Evolutionary conservation across 2,329 filamentous ascomycete species (phyloP).

Genomic region (Cladorrhinum sp.): DNA sequence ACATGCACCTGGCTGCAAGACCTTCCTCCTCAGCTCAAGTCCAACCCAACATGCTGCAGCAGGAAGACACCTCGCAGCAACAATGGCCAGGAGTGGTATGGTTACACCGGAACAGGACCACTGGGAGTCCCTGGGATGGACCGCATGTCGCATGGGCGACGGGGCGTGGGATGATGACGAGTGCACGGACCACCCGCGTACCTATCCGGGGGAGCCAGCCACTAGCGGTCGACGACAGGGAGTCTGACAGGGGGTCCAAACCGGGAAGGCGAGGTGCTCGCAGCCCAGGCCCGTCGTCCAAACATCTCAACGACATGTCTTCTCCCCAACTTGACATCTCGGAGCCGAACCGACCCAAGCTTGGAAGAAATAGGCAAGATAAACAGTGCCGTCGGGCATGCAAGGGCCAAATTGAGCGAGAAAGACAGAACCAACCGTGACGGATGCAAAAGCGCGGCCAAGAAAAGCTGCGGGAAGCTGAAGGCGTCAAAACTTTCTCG

Average conservation of each 20-base stretch:
- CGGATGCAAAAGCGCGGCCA: not conserved
- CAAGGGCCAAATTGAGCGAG: not conserved
- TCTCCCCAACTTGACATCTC: not conserved
- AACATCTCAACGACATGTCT: slow-evolving; percentile 8
- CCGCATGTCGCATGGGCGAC: not conserved
- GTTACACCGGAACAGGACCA: not conserved
- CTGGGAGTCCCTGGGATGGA: not conserved
- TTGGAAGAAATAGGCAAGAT: not conserved
- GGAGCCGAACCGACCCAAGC: slow-evolving; percentile 5
- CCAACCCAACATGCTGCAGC: not conserved
- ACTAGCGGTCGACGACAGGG: not conserved
- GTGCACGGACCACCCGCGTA: not conserved
- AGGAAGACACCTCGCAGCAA: not conserved
- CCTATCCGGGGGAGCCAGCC: not conserved
- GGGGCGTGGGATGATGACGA: not conserved
- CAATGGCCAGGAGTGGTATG: not conserved
- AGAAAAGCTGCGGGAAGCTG: not conserved
- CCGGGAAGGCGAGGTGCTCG: not conserved
- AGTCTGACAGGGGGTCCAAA: not conserved
- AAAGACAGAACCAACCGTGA: not conserved
- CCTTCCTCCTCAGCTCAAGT: not conserved
- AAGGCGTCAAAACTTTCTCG: not conserved
- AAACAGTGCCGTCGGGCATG: slow-evolving; percentile 3
- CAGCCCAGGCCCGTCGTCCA: not conserved
- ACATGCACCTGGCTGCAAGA: slow-evolving; percentile 6